Evolutionary conservation across 805 yeast genomes (phyloP).

Genomic region (Aciculoconidium aculeatum): DNA sequence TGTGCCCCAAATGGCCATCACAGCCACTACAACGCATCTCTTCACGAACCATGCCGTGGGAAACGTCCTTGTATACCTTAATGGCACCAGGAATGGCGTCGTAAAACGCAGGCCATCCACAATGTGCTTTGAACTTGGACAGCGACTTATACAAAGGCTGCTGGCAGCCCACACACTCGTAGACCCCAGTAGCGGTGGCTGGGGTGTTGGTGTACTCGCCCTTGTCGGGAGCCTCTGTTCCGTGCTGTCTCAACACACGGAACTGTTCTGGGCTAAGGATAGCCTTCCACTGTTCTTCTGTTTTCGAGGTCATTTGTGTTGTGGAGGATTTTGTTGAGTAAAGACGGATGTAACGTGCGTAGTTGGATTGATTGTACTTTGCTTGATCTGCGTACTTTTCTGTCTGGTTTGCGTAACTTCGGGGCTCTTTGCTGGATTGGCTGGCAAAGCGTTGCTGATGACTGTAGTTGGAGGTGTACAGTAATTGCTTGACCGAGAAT

Average conservation of each 20-base stretch:
- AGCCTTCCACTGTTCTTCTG: conserved; percentile 75
- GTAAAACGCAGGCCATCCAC: conserved; percentile 99
- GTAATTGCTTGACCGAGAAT: no score
- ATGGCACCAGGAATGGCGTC: conserved; percentile 83
- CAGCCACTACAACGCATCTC: conserved; percentile 88
- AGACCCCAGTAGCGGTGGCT: conserved; percentile 52
- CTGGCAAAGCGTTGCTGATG: no score
- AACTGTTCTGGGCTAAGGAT: conserved; percentile 71
- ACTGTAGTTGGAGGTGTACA: no score
- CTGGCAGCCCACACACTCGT: conserved; percentile 82
- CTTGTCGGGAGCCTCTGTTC: conserved; percentile 62
- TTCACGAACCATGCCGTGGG: conserved; percentile 74
- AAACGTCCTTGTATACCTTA: conserved; percentile 49
- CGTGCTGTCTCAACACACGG: conserved; percentile 66
- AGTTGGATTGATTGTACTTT: no score
- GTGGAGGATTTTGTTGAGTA: not conserved
- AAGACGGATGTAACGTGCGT: no score
- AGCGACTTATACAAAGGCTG: conserved; percentile 72
- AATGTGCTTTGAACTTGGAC: conserved; percentile 82
- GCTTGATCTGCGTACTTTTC: no score
- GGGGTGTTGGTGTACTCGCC: conserved; percentile 57
- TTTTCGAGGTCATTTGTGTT: conserved; percentile 20
- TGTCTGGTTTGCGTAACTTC: no score
- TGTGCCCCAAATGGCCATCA: conserved; percentile 94
- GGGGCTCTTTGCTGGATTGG: no score